These are phyloP conservation scores for Annulohypoxylon bovei DNA, from an alignment of 495 filamentous ascomycete genomes.

Conservation along the genomic window DNA sequence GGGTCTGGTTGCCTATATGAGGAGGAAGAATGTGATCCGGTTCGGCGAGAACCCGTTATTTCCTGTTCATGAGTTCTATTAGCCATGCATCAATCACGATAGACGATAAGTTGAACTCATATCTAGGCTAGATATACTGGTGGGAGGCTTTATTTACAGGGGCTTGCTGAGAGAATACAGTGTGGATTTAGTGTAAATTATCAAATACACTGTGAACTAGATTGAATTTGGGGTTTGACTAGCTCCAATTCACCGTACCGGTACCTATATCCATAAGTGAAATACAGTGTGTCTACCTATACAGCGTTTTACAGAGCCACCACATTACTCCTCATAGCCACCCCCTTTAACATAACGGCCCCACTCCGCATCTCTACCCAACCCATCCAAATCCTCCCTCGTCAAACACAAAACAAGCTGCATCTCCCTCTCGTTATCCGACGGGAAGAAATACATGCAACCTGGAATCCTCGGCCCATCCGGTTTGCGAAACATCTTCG, in stretches of 20 bases:
- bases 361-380: neutral
- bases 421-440: neutral
- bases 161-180: too few relatives aligned
- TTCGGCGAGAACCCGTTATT: neutral
- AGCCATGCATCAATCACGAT: neutral
- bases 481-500: neutral
- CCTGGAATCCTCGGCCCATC: neutral
- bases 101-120: too few relatives aligned
- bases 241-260: too few relatives aligned
- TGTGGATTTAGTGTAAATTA: too few relatives aligned
- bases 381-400: neutral
- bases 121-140: too few relatives aligned
- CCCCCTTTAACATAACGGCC: neutral
- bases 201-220: too few relatives aligned
- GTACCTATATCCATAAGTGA: too few relatives aligned
- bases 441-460: slow-evolving; percentile 2
- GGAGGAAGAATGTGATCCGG: neutral
- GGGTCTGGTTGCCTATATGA: neutral
- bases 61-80: neutral
- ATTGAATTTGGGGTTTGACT: too few relatives aligned
- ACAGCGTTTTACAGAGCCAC: neutral
- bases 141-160: too few relatives aligned
- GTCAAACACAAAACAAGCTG: slow-evolving; percentile 4
- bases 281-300: neutral
- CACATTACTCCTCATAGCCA: neutral